Evolutionary conservation across 2,329 filamentous ascomycete genomes (phyloP), one percentile per base, ranked within the genome.

Genomic region (Madurella mycetomatis): DNA sequence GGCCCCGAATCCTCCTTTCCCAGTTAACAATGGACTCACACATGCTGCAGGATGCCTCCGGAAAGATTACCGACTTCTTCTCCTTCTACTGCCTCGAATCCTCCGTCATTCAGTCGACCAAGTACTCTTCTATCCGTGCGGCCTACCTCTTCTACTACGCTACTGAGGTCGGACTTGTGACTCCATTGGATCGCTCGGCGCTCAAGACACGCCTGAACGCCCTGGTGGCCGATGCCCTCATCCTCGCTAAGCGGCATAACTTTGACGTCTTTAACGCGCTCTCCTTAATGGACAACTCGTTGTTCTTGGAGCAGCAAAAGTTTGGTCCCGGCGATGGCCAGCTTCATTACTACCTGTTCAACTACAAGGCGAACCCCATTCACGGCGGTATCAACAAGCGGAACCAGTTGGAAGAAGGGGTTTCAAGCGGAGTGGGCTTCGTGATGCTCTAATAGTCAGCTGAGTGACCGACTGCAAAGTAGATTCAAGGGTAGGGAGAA

Each of bases 131-230:
- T 54, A 85, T 99, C 65, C 87, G 86, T 61, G 94, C 92, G 3
- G 94, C 94, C 31, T 99, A 99, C 72, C 82, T 97, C 52, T 99
- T 92, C 76, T 99, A 99, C 79, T 99, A 99, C 69, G 94, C 89
- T 54, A 88, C 87, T 7, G 90, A 96, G 65, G 76, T 82, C 5
- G 92, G 86, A 11, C 87, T 96, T 60, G 67, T 73, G 2, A 71
- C 76, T 42, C 76, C 82, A 4, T 66, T 76, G 9, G 73, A 83
- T 64, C 79, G 75, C 62, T 52, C 70, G 15, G 82, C 83, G 31
- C 78, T 95, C 62, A 92, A 92, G 74, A 75, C 78, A n/a, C 85
- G 92, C 25, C 80, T 99, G 59, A 92, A 95, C 69, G 74, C 78
- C 43, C 77, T 99, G 59, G 81, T 95, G 55, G 84, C 87, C 63